A percentile compares a stretch with the other conserved stretches of the same genome.
These are phyloP conservation scores for Salix arbutifolia DNA, from an alignment of 345 rosid genomes.

Conservation along the genomic window DNA sequence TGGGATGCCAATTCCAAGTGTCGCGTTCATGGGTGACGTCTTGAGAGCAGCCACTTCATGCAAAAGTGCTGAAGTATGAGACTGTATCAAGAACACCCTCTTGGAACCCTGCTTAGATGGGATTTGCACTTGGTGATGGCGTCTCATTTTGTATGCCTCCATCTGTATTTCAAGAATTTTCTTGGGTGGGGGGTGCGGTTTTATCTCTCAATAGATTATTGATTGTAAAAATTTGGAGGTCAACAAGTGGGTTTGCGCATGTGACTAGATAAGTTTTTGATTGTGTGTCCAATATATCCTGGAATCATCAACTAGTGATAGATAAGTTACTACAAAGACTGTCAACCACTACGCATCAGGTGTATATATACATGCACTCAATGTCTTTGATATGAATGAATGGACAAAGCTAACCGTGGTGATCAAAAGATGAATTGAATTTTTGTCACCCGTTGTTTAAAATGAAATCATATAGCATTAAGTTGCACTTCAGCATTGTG, in stretches of 20 bases:
- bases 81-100: constrained; percentile 1
- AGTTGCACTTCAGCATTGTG: not conserved
- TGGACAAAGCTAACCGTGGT: not conserved
- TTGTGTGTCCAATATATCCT: not conserved
- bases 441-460: not conserved
- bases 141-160: not conserved
- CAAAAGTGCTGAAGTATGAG: constrained; percentile 1
- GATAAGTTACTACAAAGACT: no score
- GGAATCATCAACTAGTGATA: no score
- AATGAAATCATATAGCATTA: not conserved
- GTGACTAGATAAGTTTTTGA: not conserved
- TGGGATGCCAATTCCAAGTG: constrained; percentile 1
- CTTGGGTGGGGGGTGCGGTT: not conserved
- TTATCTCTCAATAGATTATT: not conserved
- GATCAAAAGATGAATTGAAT: not conserved
- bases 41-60: constrained; percentile 9
- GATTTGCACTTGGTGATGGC: not conserved
- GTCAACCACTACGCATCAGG: no score
- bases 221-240: not conserved
- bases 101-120: constrained; percentile 5
- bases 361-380: not conserved
- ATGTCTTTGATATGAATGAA: not conserved
- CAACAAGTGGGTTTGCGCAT: not conserved
- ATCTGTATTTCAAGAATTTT: not conserved
- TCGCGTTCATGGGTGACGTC: constrained; percentile 1